Conservation (phyloP, 371 early-diverging fungal genomes). For the Saksenaea oblongispora region DNA sequence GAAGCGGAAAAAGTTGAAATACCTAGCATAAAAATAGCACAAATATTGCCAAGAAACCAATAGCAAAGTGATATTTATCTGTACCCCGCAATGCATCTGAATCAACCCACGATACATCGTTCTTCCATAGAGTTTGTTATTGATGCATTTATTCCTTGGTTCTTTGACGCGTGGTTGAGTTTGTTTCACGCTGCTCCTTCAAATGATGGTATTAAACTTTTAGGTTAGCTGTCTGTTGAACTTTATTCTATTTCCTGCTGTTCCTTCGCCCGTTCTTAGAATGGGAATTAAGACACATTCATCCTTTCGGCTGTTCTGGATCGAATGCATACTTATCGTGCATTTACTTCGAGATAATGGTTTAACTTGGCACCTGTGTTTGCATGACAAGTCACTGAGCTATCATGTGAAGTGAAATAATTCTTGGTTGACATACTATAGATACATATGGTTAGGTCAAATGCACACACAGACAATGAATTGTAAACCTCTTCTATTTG, state of each 20-base stretch:
- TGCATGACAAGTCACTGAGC: no score
- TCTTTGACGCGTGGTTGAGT: neutral
- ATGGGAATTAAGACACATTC: neutral
- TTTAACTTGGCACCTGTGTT: no score
- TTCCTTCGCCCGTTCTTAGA: no score
- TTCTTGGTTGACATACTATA: neutral
- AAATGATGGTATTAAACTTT: neutral
- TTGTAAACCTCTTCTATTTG: neutral
- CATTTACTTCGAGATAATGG: no score
- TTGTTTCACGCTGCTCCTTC: neutral
- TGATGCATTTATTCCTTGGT: neutral
- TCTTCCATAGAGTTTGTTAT: no score
- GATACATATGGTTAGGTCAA: neutral
- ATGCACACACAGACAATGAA: neutral
- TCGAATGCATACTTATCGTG: neutral
- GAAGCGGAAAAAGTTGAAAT: no score
- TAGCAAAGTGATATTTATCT: no score
- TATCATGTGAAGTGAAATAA: no score
- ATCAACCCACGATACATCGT: no score
- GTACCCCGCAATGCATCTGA: no score
- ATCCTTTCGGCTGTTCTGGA: neutral
- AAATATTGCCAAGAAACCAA: no score
- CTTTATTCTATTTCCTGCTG: neutral
- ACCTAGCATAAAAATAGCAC: no score
- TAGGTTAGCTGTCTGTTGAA: neutral